These are phyloP conservation scores for Apiotrichum mycotoxinovorans DNA, from an alignment of 1,284 basidiomycete species.

Conservation along the genomic window DNA sequence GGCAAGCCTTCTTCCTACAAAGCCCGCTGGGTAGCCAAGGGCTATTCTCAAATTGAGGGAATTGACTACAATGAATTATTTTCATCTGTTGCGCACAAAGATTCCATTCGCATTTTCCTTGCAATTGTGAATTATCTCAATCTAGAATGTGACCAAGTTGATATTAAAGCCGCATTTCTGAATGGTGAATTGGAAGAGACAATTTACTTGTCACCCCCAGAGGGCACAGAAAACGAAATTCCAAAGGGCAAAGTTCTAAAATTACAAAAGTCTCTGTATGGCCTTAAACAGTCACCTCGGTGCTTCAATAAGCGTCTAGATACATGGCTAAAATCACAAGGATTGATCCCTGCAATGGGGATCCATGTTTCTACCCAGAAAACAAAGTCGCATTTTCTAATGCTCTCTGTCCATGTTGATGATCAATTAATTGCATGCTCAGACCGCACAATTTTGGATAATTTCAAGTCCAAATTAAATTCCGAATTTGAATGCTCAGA, in stretches of 20 bases:
- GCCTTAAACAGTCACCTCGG: slow-evolving; percentile 28
- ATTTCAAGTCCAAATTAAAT: slow-evolving; percentile 23
- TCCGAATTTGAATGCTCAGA: slow-evolving; percentile 22
- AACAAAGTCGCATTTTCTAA: neutral
- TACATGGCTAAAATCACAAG: neutral
- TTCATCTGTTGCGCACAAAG: slow-evolving; percentile 26
- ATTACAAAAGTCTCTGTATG: slow-evolving; percentile 29
- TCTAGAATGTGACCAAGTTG: slow-evolving; percentile 29
- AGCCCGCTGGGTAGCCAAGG: slow-evolving; percentile 19
- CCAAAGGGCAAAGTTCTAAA: slow-evolving; percentile 10
- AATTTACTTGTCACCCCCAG: slow-evolving; percentile 22
- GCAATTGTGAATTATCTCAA: slow-evolving; percentile 23
- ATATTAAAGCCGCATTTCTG: slow-evolving; percentile 21
- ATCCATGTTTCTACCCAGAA: neutral
- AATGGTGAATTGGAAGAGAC: slow-evolving; percentile 18
- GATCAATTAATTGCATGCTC: slow-evolving; percentile 31
- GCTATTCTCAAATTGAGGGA: slow-evolving; percentile 16
- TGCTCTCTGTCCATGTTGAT: slow-evolving; percentile 27
- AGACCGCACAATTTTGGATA: slow-evolving; percentile 8
- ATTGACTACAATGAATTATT: slow-evolving; percentile 24
- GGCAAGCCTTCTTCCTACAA: slow-evolving; percentile 14
- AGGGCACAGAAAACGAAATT: slow-evolving; percentile 22
- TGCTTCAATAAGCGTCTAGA: slow-evolving; percentile 22
- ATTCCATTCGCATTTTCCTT: slow-evolving; percentile 24
- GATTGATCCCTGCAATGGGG: neutral